A percentile compares a stretch with the other conserved stretches of the same genome.
Evolutionary conservation across 1,284 basidiomycete genomes (phyloP).

Genomic region (Puccinia triticina): DNA sequence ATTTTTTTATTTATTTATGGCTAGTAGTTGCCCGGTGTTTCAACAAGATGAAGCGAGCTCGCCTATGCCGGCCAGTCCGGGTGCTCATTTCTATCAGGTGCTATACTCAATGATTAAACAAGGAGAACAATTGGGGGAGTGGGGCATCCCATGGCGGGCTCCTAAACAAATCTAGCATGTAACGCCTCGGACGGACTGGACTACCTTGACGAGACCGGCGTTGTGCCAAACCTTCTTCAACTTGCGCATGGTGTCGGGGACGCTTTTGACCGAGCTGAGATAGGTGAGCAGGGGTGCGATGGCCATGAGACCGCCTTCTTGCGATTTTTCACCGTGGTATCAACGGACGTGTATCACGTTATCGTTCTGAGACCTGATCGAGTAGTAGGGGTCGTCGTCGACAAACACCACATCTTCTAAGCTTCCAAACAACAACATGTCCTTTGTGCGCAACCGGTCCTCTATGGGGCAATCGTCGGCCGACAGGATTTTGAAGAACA

Average conservation of each 20-base stretch:
- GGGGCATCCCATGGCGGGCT: no score
- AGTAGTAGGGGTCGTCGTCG: constrained; percentile 8
- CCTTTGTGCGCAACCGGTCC: not conserved
- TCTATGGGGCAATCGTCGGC: not conserved
- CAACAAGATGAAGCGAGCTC: no score
- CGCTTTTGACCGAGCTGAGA: not conserved
- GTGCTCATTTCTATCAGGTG: no score
- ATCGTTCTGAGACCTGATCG: not conserved
- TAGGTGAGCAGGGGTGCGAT: not conserved
- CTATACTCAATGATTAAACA: no score
- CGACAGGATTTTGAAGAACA: not conserved
- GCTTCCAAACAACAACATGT: not conserved
- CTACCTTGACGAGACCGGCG: not conserved
- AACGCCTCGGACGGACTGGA: not conserved
- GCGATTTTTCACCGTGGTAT: not conserved
- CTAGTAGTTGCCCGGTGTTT: no score
- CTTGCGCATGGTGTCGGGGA: not conserved
- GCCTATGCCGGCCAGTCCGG: no score
- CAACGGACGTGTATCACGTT: not conserved
- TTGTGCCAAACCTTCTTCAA: constrained; percentile 7
- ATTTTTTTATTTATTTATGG: no score
- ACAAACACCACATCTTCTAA: not conserved
- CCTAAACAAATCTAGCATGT: not conserved
- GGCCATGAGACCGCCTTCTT: no score
- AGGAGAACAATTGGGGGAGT: no score